A percentile compares a stretch with the other conserved stretches of the same genome.
These are phyloP conservation scores for Lodderomyces parapsilosis DNA, from an alignment of 1,139 yeast species.

Conservation along the genomic window DNA sequence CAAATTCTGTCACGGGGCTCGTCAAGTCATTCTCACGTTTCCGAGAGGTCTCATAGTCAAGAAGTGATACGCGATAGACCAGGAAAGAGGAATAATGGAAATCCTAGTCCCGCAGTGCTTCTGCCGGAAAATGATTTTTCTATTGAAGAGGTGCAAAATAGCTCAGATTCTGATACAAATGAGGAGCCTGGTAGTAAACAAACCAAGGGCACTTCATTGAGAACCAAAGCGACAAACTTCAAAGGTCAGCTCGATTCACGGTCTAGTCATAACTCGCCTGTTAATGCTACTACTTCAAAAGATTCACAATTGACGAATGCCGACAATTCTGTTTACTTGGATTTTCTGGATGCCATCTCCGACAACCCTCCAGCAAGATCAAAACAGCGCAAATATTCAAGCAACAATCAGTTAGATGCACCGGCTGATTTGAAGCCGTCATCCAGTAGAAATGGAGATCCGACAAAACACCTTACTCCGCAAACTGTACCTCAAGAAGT, in stretches of 20 bases:
- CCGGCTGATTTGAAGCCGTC: background rate
- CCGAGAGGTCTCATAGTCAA: background rate
- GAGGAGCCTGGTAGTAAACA: slow-evolving; percentile 10
- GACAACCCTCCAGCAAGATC: slow-evolving; percentile 1
- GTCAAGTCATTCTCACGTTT: slow-evolving; percentile 7
- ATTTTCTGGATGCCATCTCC: background rate
- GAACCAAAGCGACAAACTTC: slow-evolving; percentile 8
- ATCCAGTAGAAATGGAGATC: background rate
- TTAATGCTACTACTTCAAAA: background rate
- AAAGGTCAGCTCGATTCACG: background rate
- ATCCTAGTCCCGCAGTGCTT: slow-evolving; percentile 3
- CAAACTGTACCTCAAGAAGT: slow-evolving; percentile 16
- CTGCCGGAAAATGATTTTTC: slow-evolving; percentile 26
- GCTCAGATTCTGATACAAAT: slow-evolving; percentile 29
- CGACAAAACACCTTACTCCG: background rate
- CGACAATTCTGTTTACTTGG: background rate
- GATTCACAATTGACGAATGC: background rate
- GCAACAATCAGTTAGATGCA: background rate
- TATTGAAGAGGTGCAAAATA: slow-evolving; percentile 41
- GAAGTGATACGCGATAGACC: background rate
- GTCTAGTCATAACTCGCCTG: background rate
- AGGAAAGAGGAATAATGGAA: background rate
- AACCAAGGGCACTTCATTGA: slow-evolving; percentile 12
- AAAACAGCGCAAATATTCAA: background rate
- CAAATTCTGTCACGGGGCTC: slow-evolving; percentile 1